phyloP scores from a whole-genome alignment of 2,329 filamentous ascomycete genomes.

The Arachnopeziza araneosa region DNA sequence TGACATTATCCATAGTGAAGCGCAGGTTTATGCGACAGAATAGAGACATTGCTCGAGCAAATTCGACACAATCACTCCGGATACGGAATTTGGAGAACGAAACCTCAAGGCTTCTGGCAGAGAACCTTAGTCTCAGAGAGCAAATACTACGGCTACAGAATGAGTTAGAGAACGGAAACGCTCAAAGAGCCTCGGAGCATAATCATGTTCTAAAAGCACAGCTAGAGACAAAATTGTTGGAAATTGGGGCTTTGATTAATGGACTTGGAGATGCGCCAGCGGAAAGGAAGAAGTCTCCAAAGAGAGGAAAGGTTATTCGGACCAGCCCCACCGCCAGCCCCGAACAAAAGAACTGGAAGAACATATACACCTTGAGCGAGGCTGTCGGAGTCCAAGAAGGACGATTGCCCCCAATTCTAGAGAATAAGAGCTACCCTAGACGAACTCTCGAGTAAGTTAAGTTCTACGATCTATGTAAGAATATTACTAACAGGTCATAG shows the following conservation, averaged over 20 bases:
- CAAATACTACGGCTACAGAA: slow-evolving; percentile 65
- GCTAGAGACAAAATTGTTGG: slow-evolving; percentile 66
- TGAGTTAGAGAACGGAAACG: slow-evolving; percentile 56
- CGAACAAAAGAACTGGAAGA: slow-evolving; percentile 50
- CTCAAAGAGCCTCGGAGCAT: slow-evolving; percentile 57
- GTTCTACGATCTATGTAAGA: not conserved
- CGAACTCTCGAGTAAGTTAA: slow-evolving; percentile 59
- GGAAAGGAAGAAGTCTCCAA: slow-evolving; percentile 41
- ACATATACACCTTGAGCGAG: slow-evolving; percentile 33
- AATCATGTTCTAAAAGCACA: slow-evolving; percentile 64
- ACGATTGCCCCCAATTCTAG: slow-evolving; percentile 60
- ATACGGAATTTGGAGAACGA: slow-evolving; percentile 75
- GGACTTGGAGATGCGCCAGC: slow-evolving; percentile 58
- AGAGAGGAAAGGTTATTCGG: slow-evolving; percentile 29
- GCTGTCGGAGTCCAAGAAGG: slow-evolving; percentile 27
- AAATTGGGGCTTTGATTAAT: slow-evolving; percentile 63
- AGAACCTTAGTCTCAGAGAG: slow-evolving; percentile 69
- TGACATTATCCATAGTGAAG: slow-evolving; percentile 52
- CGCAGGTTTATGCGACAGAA: slow-evolving; percentile 78
- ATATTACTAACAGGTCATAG: slow-evolving; percentile 19
- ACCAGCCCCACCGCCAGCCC: slow-evolving; percentile 40
- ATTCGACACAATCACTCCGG: slow-evolving; percentile 70
- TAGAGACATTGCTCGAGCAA: slow-evolving; percentile 73
- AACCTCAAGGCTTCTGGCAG: slow-evolving; percentile 66
- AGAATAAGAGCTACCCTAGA: slow-evolving; percentile 63